Percentiles rank a stretch among this genome's conserved stretches.
Conservation (phyloP, 164 flowering plant species). For the Vitis rupestris region DNA sequence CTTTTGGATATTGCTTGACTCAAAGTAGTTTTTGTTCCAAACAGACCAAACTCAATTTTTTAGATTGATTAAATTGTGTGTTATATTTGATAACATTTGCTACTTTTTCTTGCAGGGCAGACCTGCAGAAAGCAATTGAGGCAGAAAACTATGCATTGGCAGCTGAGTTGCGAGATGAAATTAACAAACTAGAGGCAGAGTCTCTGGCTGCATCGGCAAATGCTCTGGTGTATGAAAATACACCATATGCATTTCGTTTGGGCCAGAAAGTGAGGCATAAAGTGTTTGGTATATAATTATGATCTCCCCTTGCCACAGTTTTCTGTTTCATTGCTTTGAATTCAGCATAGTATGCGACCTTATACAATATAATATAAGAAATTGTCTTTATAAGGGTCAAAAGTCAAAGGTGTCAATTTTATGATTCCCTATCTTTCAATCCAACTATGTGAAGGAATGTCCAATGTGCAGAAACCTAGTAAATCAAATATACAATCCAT, state of each 20-base stretch:
- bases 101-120: constrained; percentile 59
- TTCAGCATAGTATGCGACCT: neutral
- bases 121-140: constrained; percentile 79
- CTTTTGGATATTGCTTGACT: neutral
- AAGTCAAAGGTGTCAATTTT: neutral
- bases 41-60: no score
- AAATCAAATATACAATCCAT: neutral
- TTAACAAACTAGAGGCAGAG: constrained; percentile 79
- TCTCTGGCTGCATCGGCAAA: constrained; percentile 81
- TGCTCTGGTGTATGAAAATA: constrained; percentile 72
- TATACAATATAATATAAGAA: neutral
- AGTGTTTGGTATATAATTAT: constrained; percentile 58
- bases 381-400: neutral
- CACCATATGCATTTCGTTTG: constrained; percentile 69
- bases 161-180: constrained; percentile 76
- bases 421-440: constrained; percentile 3
- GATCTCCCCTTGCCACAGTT: neutral
- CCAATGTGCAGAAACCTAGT: neutral
- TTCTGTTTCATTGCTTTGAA: constrained; percentile 7
- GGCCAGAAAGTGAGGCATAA: constrained; percentile 95
- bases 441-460: neutral
- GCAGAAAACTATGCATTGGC: constrained; percentile 80
- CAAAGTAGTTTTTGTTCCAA: neutral
- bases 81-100: constrained; percentile 5
- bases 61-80: neutral